Percentiles rank a stretch among this genome's conserved stretches.
phyloP scores from a whole-genome alignment of 257 asterid species.

The Nicotiana sylvestris region DNA sequence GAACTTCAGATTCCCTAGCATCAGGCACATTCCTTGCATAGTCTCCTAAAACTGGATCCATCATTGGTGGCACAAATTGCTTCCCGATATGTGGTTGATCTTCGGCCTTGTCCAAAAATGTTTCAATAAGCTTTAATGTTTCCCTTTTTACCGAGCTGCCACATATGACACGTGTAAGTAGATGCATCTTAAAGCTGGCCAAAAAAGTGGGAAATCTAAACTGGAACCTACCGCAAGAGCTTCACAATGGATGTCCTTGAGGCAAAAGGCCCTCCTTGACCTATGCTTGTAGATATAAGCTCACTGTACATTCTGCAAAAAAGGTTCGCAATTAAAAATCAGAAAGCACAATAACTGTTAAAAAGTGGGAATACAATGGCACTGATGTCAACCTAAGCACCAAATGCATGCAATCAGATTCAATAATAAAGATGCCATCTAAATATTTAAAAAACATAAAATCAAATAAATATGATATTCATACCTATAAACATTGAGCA shows the following conservation, averaged over 20 bases:
- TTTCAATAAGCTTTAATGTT: constrained; percentile 88
- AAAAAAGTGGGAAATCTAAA: not conserved
- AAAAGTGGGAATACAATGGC: not conserved
- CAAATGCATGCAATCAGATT: not conserved
- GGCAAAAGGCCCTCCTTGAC: constrained; percentile 98
- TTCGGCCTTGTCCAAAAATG: constrained; percentile 95
- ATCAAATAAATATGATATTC: not conserved
- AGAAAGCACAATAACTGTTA: constrained; percentile 10
- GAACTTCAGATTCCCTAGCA: constrained; percentile 99
- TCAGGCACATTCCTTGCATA: constrained; percentile 95
- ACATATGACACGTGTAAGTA: constrained; percentile 9
- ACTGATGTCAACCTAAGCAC: not conserved
- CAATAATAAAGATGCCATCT: not conserved
- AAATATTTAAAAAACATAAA: constrained; percentile 6
- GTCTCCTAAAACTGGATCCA: constrained; percentile 97
- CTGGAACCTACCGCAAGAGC: constrained; percentile 69
- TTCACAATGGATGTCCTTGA: constrained; percentile 81
- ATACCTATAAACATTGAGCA: constrained; percentile 98
- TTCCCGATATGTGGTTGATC: constrained; percentile 85
- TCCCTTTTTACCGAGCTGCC: constrained; percentile 97
- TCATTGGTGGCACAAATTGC: constrained; percentile 96
- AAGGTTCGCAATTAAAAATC: constrained; percentile 17
- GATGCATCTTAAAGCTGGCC: constrained; percentile 1
- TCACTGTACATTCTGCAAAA: constrained; percentile 93
- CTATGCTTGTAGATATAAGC: constrained; percentile 81